Base-by-base conservation (phyloP, 148 eudicot species). In the Gaultheria prostrata region DNA sequence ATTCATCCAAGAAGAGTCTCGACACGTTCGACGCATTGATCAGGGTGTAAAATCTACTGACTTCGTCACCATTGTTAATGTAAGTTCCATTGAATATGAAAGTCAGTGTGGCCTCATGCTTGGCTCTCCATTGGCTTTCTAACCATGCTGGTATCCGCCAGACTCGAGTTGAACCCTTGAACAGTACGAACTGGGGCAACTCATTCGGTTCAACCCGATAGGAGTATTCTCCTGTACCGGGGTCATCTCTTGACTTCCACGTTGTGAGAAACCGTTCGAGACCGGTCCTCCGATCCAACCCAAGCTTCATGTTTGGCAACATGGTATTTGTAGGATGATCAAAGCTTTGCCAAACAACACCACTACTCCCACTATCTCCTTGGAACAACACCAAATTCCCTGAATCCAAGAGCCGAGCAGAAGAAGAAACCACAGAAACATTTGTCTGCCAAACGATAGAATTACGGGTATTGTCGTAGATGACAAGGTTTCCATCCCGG, bases 171-270 rank as follows among this genome's bases (percentile, higher is more conserved):
- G 43, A 26, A 21, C 61, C 79, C 79, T 77, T 77, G 35, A 8
- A 28, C 56, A 49, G 15, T 17, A 49, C 32, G 1, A 13, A 13
- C 0, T 50, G 79, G 43, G 79, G 79, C 9, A 28, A 26, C 39
- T 56, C 79, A 11, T 9, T 20, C 3, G 59, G 39, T 15, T 77
- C 61, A 0, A 49, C 4, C 39, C n/a, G 32, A 7, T 4, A 48
- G 39, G 79, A 77, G 49, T 77, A 50, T 14, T 77, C 79, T 8
- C 79, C 79, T 6, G 57, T 26, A 13, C 79, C n/a, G 1, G 79
- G 79, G 39, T 77, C 79, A 7, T 77, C 79, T 14, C 33, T 24
- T 8, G 61, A 77, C 79, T 77, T 77, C 79, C 79, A 77, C 15
- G 79, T 24, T 50, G 59, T 77, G 35, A 77, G 28, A 18, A 50